These are phyloP conservation scores for Thalassiosira mediterranea DNA, from an alignment of 352 stramenopile species.

Conservation along the genomic window DNA sequence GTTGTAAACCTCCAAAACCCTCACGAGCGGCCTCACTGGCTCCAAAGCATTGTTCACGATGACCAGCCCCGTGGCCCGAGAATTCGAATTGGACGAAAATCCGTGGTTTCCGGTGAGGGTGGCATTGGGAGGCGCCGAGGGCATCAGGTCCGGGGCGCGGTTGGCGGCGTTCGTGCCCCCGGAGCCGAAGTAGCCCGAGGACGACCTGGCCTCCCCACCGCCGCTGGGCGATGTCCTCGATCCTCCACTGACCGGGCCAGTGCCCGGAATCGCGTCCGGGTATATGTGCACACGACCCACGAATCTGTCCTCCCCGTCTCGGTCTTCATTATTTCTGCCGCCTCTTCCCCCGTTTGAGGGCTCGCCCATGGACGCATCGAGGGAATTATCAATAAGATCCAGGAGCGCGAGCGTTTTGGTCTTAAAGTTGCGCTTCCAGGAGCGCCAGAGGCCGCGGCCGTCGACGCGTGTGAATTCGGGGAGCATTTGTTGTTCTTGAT, in stretches of 20 bases:
- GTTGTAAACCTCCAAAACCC: conserved; percentile 61
- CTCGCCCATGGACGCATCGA: conserved; percentile 53
- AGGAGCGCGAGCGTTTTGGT: conserved; percentile 55
- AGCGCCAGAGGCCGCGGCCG: conserved; percentile 63
- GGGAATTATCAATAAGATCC: conserved; percentile 76
- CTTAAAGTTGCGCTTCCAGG: conserved; percentile 64
- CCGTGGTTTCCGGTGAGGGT: too few species aligned
- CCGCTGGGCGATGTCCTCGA: not conserved
- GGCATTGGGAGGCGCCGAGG: too few species aligned
- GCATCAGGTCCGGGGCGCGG: too few species aligned
- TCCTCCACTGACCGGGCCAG: too few species aligned
- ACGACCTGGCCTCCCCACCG: not conserved
- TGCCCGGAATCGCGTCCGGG: conserved; percentile 10
- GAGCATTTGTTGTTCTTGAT: too few species aligned
- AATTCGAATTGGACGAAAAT: not conserved
- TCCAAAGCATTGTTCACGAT: conserved; percentile 51
- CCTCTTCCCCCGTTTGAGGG: not conserved
- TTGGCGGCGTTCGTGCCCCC: not conserved
- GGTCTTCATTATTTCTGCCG: not conserved
- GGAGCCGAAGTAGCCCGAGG: not conserved
- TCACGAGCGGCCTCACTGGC: conserved; percentile 40
- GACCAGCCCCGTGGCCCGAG: conserved; percentile 26
- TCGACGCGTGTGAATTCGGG: conserved; percentile 44
- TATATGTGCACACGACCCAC: conserved; percentile 41
- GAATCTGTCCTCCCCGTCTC: conserved; percentile 3